Base-by-base conservation (phyloP, 2,329 filamentous ascomycete species). In the Colletotrichum tropicicola region DNA sequence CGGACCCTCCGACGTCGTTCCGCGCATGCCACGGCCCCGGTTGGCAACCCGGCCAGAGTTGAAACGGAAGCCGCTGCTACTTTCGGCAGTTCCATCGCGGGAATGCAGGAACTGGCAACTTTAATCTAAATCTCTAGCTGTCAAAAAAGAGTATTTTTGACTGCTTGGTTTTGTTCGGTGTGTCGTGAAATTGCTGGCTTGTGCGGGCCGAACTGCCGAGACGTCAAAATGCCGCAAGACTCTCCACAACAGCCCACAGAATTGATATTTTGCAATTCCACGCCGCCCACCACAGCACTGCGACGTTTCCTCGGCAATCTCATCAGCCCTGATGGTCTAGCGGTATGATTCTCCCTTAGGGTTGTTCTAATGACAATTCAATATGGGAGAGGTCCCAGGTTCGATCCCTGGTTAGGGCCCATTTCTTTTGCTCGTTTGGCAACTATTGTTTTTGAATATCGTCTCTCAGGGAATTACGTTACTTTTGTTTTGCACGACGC, bases 311-410 rank as follows among this genome's bases (percentile, higher is more conserved):
- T 43, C 39, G 15, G 17, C 5, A 10, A 10, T 12, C 5, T 21
- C 17, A 13, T 2, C 7, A 4, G 39, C 39, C 39, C 39, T 43
- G 39, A 43, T 43, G 39, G 39, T 43, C 39, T 43, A 43, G 39
- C 39, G 39, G 39, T 43, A 43, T 43, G 39, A 43, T 43, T 43
- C 39, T 43, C 39, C 39, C 39, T 43, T 43, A 43, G 39, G 39
- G 39, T 23, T 12, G 10, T 21, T 6, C 8, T 17, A 15, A 17
- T 2, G 7, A 8, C 28, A 4, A n/a, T 1, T 19, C 8, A 4
- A 9, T 17, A 12, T 43, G 39, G 39, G 39, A 43, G 39, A 43
- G 39, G 39, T 19, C 39, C 39, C 39, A 43, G 39, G 39, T 43
- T 43, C 39, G 39, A 43, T 21, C n/a, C 39, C 39, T 43, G 39